Evolutionary conservation across 129 eudicot genomes (phyloP).

Genomic region (Flaveria ramosissima): DNA sequence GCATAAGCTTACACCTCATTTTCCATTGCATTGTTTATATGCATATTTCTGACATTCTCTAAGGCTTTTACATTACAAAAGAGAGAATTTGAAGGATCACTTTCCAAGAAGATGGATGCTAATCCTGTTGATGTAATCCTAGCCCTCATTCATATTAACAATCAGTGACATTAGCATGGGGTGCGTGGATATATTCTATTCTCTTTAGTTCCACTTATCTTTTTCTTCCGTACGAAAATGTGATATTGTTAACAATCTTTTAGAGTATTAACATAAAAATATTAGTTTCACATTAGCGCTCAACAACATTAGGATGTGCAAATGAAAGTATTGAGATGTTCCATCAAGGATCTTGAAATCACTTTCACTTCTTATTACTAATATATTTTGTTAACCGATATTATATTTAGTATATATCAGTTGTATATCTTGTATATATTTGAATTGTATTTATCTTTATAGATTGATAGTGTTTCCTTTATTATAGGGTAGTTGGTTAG

Average conservation of each 20-base stretch:
- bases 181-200: constrained; percentile 35
- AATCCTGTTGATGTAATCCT: constrained; percentile 95
- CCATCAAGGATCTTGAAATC: constrained; percentile 10
- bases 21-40: constrained; percentile 14
- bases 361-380: constrained; percentile 1
- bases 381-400: neutral
- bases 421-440: too few species aligned
- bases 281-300: constrained; percentile 75
- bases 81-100: constrained; percentile 97
- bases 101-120: constrained; percentile 86
- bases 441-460: too few species aligned
- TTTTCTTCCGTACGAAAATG: constrained; percentile 4
- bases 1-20: constrained; percentile 5
- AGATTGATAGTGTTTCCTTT: too few species aligned
- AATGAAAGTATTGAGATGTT: constrained; percentile 89
- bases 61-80: constrained; percentile 95
- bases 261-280: constrained; percentile 19
- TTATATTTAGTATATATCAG: too few species aligned
- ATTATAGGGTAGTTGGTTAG: too few species aligned
- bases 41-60: constrained; percentile 56
- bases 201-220: neutral
- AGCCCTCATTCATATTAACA: constrained; percentile 94
- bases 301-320: constrained; percentile 88
- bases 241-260: neutral
- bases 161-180: constrained; percentile 97